Base-by-base conservation (phyloP, 2,329 filamentous ascomycete genomes). In the Alternaria brassicicola region DNA sequence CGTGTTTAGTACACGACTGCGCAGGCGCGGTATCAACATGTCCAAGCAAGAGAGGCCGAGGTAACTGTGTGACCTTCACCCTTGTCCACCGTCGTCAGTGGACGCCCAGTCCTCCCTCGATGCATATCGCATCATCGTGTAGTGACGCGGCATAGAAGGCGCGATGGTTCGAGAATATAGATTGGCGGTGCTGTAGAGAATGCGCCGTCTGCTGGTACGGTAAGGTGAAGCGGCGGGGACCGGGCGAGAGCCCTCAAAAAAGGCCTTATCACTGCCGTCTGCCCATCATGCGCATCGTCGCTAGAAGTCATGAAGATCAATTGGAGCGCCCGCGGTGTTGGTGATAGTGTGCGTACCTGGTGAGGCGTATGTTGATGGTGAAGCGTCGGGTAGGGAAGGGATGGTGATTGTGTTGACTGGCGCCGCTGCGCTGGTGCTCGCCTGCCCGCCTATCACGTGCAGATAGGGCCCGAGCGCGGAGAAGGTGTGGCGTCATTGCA, bases 401-500 rank as follows among this genome's bases (percentile, higher is more conserved):
- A 38, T 41, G 38, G 56, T 28, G 42, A 36, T 23, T 35, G 51
- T 45, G 42, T 31, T 39, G 42, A 12, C 19, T 38, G 33, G 43
- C 50, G 25, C 23, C 33, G 35, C 38, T 52, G 13, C 43, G 35
- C 38, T 52, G 17, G 33, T 33, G 28, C 8, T 41, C 43, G 57
- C 25, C 39, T 17, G 41, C 33, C 38, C 38, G 55, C 50, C n/a
- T 39, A 33, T 58, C 55, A 58, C 55, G 55, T 58, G 55, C 5
- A 13, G 6, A 10, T 19, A n/a, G 35, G 25, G 54, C 13, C 52
- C 10, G 43, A 52, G 25, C 41, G 28, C n/a, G 35, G 19, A 21
- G 36, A 7, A 38, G 23, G 35, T 28, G 35, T 38, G 42, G 50
- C 51, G 62, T 66, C 57, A 63, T 64, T 2, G 19, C 43, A 23